These are phyloP conservation scores for Grosmannia clavigera DNA, from an alignment of 2,329 filamentous ascomycete species.

Conservation along the genomic window DNA sequence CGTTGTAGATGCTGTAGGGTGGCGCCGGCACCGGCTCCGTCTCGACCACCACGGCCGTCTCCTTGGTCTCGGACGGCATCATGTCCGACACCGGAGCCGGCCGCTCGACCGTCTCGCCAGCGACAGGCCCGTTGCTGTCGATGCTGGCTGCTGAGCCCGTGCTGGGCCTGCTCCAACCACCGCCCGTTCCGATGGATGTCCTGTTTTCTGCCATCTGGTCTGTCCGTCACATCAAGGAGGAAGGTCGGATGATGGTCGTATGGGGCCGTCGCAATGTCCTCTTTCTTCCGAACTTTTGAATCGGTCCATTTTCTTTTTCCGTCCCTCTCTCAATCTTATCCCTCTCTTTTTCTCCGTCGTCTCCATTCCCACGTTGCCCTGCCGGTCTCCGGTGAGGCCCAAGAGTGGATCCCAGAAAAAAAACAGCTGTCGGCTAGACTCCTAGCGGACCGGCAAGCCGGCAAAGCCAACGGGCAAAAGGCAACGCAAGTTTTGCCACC, in stretches of 20 bases:
- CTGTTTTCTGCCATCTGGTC: not conserved
- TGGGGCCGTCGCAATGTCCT: not conserved
- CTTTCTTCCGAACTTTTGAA: not conserved
- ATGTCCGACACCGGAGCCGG: not conserved
- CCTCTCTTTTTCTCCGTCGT: too few species aligned
- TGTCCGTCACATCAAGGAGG: not conserved
- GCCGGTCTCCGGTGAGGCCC: not conserved
- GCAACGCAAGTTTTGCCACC: not conserved
- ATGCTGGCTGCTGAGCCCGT: not conserved
- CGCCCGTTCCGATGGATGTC: not conserved
- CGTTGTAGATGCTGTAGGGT: slow-evolving; percentile 15
- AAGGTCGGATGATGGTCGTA: too few species aligned
- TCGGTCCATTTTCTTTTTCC: not conserved
- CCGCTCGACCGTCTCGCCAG: not conserved
- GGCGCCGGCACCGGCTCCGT: not conserved
- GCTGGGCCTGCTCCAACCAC: not conserved
- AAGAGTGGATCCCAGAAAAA: not conserved
- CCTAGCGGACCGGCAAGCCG: not conserved
- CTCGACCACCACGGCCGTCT: not conserved
- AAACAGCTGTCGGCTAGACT: not conserved
- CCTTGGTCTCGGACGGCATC: not conserved
- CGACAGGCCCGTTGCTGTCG: not conserved
- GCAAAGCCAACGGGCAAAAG: not conserved
- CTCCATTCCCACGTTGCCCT: not conserved
- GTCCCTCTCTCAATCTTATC: not conserved